A percentile compares a stretch with the other conserved stretches of the same genome.
Conservation (phyloP, 2,329 filamentous ascomycete species). For the Chrysosporium queenslandicum region DNA sequence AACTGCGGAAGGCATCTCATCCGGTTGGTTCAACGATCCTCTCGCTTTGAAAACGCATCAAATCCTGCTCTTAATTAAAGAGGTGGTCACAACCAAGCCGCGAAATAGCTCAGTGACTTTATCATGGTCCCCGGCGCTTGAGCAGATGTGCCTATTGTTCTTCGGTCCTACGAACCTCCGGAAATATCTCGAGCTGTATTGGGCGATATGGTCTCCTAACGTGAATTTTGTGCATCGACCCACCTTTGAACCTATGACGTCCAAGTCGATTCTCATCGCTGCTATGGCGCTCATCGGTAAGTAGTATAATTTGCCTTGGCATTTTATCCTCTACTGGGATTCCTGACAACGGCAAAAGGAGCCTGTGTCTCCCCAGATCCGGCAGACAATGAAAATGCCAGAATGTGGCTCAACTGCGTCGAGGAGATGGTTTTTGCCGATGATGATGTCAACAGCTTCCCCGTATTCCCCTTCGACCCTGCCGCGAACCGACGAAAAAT, state of each 20-base stretch:
- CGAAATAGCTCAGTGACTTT: slow-evolving; percentile 29
- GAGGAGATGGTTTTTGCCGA: slow-evolving; percentile 7
- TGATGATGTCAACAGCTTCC: slow-evolving; percentile 1
- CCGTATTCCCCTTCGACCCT: slow-evolving; percentile 1
- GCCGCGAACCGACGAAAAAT: slow-evolving; percentile 4
- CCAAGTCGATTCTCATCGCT: slow-evolving; percentile 1
- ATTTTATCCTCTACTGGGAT: background rate
- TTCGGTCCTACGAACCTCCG: background rate
- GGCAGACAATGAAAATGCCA: slow-evolving; percentile 1
- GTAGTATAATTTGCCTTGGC: background rate
- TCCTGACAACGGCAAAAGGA: background rate
- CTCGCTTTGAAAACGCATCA: slow-evolving; percentile 30
- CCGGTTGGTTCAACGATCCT: slow-evolving; percentile 25
- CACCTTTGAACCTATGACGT: background rate
- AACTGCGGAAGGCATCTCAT: slow-evolving; percentile 7
- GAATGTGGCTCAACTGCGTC: slow-evolving; percentile 1
- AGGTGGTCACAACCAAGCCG: slow-evolving; percentile 29
- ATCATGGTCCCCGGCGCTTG: slow-evolving; percentile 27
- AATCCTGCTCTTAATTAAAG: slow-evolving; percentile 28
- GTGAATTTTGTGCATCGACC: slow-evolving; percentile 5
- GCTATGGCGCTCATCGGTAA: slow-evolving; percentile 1
- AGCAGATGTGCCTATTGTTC: slow-evolving; percentile 14
- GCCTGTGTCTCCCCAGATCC: slow-evolving; percentile 1
- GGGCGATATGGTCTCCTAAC: slow-evolving; percentile 6
- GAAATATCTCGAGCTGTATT: slow-evolving; percentile 4